Percentiles rank a stretch among this genome's conserved stretches.
Conservation (phyloP, 345 rosid species). For the Pugionium cornutum region DNA sequence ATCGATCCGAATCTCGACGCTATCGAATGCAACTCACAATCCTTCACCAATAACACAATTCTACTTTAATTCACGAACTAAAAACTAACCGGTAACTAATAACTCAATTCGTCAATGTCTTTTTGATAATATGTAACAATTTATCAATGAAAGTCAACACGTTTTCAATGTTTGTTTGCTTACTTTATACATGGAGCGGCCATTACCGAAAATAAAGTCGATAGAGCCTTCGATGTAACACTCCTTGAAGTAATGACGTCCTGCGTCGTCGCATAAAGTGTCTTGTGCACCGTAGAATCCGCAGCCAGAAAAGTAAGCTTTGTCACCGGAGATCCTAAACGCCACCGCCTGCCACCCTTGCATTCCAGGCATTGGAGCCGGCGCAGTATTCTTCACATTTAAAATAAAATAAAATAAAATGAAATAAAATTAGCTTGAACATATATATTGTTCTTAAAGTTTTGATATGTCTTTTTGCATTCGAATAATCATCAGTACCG, state of each 20-base stretch:
- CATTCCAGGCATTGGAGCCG: conserved; percentile 94
- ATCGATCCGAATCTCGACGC: conserved; percentile 90
- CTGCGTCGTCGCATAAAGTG: conserved; percentile 91
- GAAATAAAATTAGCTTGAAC: no score
- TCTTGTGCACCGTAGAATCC: conserved; percentile 96
- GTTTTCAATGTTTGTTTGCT: background rate
- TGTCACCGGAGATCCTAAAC: conserved; percentile 87
- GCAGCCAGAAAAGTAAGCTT: conserved; percentile 84
- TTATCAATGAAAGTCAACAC: no score
- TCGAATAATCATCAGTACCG: conserved; percentile 44
- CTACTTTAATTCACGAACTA: background rate
- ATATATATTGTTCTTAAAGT: no score
- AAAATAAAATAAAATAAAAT: background rate
- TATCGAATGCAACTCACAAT: conserved; percentile 91
- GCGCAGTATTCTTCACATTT: conserved; percentile 73
- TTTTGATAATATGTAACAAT: background rate
- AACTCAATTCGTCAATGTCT: background rate
- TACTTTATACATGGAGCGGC: conserved; percentile 93
- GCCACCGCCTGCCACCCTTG: conserved; percentile 96
- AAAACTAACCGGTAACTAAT: background rate
- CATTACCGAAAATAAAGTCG: conserved; percentile 94
- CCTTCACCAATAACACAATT: conserved; percentile 44
- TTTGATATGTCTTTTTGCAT: background rate
- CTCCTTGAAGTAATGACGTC: conserved; percentile 88
- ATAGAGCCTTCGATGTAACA: conserved; percentile 94